Evolutionary conservation across 805 yeast species (phyloP).

Genomic region (Millerozyma miso): DNA sequence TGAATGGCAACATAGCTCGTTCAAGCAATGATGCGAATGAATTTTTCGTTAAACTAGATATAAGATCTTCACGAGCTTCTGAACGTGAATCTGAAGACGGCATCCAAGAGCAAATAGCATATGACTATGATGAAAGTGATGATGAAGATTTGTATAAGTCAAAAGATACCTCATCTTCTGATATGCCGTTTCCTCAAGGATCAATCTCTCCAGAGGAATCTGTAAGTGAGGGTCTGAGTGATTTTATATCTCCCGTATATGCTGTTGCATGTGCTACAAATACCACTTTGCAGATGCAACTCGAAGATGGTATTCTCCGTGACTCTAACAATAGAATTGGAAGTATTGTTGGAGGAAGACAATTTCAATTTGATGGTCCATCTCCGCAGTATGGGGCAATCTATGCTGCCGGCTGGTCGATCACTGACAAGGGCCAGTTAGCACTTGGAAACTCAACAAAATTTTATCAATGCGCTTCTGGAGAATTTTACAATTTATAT

Average conservation of each 20-base stretch:
- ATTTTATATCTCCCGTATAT: conserved; percentile 19
- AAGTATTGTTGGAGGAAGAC: conserved; percentile 33
- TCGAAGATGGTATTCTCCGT: conserved; percentile 26
- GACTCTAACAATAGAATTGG: conserved; percentile 33
- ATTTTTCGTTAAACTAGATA: too few species aligned
- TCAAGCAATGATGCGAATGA: too few species aligned
- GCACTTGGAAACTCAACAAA: conserved; percentile 26
- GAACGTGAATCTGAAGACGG: too few species aligned
- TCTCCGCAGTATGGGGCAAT: conserved; percentile 35
- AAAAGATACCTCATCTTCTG: too few species aligned
- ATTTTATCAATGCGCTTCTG: conserved; percentile 39
- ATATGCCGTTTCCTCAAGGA: too few species aligned
- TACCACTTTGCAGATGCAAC: conserved; percentile 23
- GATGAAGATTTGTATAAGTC: too few species aligned
- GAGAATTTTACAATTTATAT: conserved; percentile 36
- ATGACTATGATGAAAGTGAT: too few species aligned
- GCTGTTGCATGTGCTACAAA: conserved; percentile 26
- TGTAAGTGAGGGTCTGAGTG: conserved; percentile 2
- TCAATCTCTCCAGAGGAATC: neutral
- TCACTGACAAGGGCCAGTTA: conserved; percentile 28
- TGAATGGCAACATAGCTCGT: too few species aligned
- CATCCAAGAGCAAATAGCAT: too few species aligned
- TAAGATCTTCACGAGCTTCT: too few species aligned
- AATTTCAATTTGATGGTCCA: conserved; percentile 41
- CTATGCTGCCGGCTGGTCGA: conserved; percentile 38